Evolutionary conservation across 345 rosid species (phyloP), one percentile per base, ranked within the genome.

Genomic region (Trapa bicornis): DNA sequence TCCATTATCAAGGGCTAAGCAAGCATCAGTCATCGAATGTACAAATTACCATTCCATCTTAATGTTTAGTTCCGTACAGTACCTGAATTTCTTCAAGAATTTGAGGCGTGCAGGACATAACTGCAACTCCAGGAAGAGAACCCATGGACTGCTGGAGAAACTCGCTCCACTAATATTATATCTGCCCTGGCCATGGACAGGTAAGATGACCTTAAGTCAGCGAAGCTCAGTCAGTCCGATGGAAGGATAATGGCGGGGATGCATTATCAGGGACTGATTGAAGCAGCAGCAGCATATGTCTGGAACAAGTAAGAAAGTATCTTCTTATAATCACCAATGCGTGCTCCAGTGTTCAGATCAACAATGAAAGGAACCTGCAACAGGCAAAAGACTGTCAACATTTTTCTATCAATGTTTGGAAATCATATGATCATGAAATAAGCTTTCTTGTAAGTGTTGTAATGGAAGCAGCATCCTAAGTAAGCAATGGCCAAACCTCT

Each of bases 331-430:
- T 87, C 90, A 54, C 88, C 86, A 16, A 77, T 73, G 38, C 78
- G 80, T 56, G 84, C 72, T 37, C 85, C 80, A 7, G 97, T 87
- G 80, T 87, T 90, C 29, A 87, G 95, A 76, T 90, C 97, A 45
- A 90, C 76, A 61, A 90, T 65, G 69, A 73, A 87, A 6, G 95
- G 95, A 62, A 90, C 86, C 97, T 90, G 79, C 38, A 65, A 79
- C 39, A 65, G n/a, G 42, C 29, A 64, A 7, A 13, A 39, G 47
- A 68, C 14, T 12, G 13, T 52, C 22, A 2, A 4, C 36, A 22
- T 1, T 57, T 32, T 7, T 32, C 1, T 58, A 29, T 35, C 32
- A 6, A 58, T 5, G 13, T 57, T 6, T n/a, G 5, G 63, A 58
- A 8, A 58, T 32, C 16, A 2, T 0, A 35, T 29, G 38, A 32